phyloP scores from a whole-genome alignment of 2,329 filamentous ascomycete genomes.

The Mollisiaceae sp. region DNA sequence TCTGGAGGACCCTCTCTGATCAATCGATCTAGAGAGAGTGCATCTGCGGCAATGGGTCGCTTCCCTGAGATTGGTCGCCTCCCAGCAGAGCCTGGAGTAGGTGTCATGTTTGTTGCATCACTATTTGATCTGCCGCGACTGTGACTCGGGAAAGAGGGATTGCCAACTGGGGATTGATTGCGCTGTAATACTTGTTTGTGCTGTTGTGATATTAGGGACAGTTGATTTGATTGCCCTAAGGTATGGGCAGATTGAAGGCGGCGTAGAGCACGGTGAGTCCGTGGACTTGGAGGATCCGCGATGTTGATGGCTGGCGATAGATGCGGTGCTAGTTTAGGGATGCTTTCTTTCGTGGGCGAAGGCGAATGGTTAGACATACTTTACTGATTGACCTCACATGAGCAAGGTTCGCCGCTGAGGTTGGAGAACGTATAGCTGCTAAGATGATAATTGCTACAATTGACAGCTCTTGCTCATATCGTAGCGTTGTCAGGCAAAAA shows the following conservation, averaged over 20 bases:
- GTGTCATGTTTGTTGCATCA: conserved; percentile 60
- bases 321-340: conserved; percentile 33
- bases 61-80: conserved; percentile 52
- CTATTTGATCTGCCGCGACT: conserved; percentile 73
- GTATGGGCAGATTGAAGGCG: conserved; percentile 78
- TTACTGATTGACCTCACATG: conserved; percentile 3
- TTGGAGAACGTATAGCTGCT: background rate
- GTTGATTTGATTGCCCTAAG: conserved; percentile 59
- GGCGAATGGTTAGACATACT: conserved; percentile 32
- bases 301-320: conserved; percentile 46
- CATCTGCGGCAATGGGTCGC: conserved; percentile 56
- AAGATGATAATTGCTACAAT: conserved; percentile 4
- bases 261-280: conserved; percentile 70
- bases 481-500: background rate
- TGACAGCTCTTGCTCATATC: background rate
- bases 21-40: conserved; percentile 72
- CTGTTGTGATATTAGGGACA: conserved; percentile 68
- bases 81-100: conserved; percentile 46
- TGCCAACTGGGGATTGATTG: conserved; percentile 32
- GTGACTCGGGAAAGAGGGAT: conserved; percentile 33
- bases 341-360: conserved; percentile 37
- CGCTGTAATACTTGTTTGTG: conserved; percentile 52
- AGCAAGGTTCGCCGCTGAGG: background rate
- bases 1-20: conserved; percentile 80
- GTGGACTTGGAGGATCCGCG: conserved; percentile 60